Percentiles rank a stretch among this genome's conserved stretches.
These are phyloP conservation scores for Xylaria sp. DNA, from an alignment of 2,329 filamentous ascomycete species.

Conservation along the genomic window DNA sequence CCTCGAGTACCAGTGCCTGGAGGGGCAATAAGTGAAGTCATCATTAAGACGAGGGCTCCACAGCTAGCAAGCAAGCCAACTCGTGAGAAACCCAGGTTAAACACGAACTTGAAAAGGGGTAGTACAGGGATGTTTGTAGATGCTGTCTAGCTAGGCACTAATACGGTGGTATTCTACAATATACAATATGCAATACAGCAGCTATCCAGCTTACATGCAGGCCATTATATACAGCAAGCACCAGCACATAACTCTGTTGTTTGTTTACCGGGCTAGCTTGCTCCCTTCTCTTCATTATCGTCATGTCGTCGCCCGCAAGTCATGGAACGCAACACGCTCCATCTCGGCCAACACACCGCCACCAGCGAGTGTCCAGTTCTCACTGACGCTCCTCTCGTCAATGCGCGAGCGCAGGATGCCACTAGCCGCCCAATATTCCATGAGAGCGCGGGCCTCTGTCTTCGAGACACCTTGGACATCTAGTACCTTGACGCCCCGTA, in stretches of 20 bases:
- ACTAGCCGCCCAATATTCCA: slow-evolving; percentile 94
- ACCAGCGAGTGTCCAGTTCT: slow-evolving; percentile 86
- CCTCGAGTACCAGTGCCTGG: background rate
- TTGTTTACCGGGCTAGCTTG: background rate
- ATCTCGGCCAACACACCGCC: slow-evolving; percentile 85
- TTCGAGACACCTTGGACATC: slow-evolving; percentile 76
- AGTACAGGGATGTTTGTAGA: slow-evolving; percentile 16
- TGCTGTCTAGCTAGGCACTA: background rate
- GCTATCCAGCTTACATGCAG: slow-evolving; percentile 7
- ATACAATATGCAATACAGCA: slow-evolving; percentile 30
- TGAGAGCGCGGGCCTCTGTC: slow-evolving; percentile 78
- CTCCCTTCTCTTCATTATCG: background rate
- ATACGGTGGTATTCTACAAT: slow-evolving; percentile 37
- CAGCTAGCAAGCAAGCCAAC: background rate
- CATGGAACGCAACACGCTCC: slow-evolving; percentile 70
- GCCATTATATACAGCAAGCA: background rate
- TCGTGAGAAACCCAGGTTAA: background rate
- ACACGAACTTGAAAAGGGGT: slow-evolving; percentile 1
- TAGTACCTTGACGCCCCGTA: slow-evolving; percentile 63
- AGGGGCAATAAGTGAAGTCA: background rate
- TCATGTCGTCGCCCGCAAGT: slow-evolving; percentile 39
- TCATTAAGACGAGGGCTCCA: background rate
- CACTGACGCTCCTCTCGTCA: slow-evolving; percentile 75
- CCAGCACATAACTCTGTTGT: background rate
- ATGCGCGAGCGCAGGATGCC: slow-evolving; percentile 79